A percentile compares a stretch with the other conserved stretches of the same genome.
These are phyloP conservation scores for Aspergillus fumigatiaffinis DNA, from an alignment of 2,329 filamentous ascomycete genomes.

Conservation along the genomic window DNA sequence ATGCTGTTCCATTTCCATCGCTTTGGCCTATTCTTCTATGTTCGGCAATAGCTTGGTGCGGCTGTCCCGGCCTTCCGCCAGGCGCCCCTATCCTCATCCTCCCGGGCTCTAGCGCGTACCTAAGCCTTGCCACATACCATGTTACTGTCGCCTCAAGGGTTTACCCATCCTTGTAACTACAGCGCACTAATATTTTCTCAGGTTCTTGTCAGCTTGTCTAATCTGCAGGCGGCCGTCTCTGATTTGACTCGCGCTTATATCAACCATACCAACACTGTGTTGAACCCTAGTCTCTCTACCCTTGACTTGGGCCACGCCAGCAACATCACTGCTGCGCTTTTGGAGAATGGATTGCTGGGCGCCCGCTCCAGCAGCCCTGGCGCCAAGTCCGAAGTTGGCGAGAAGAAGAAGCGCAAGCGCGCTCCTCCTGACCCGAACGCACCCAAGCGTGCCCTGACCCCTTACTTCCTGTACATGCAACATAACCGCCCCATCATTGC, in stretches of 20 bases:
- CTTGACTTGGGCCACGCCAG: conserved; percentile 49
- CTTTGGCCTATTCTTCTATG: background rate
- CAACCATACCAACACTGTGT: conserved; percentile 79
- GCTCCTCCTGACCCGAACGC: conserved; percentile 84
- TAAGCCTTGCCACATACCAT: background rate
- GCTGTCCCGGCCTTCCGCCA: background rate
- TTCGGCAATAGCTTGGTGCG: background rate
- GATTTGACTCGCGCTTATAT: conserved; percentile 80
- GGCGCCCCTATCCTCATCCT: background rate
- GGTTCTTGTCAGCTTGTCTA: conserved; percentile 74
- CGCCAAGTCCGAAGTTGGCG: conserved; percentile 48
- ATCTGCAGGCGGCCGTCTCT: conserved; percentile 74
- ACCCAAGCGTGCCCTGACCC: conserved; percentile 88
- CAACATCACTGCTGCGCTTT: conserved; percentile 40
- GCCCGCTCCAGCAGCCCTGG: conserved; percentile 35
- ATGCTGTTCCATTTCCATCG: background rate
- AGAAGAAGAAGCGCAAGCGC: conserved; percentile 89
- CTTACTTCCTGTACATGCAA: conserved; percentile 94
- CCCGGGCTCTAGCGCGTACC: background rate
- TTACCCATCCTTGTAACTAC: background rate
- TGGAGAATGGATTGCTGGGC: conserved; percentile 42
- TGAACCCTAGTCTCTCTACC: conserved; percentile 57
- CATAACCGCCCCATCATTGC: conserved; percentile 80
- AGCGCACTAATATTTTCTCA: conserved; percentile 39
- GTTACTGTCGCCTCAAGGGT: conserved; percentile 7